Percentiles rank a stretch among this genome's conserved stretches.
phyloP scores from a whole-genome alignment of 257 asterid species.

The Fraxinus pennsylvanica region DNA sequence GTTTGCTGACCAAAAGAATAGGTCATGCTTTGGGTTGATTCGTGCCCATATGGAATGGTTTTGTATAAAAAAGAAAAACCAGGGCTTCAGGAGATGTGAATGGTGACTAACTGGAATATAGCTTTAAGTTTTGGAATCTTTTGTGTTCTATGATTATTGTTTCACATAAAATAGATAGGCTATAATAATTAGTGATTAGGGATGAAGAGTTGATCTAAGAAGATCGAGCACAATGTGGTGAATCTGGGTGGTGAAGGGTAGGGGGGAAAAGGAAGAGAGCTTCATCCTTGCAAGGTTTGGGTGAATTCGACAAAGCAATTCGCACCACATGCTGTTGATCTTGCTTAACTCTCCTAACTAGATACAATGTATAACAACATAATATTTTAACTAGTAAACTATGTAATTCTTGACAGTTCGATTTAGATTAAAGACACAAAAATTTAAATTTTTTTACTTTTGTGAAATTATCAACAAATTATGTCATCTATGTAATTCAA shows the following conservation, averaged over 20 bases:
- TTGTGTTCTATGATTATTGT: background rate
- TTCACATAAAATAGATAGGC: background rate
- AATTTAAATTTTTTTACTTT: background rate
- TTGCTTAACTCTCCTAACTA: background rate
- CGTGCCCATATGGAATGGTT: background rate
- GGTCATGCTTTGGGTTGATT: background rate
- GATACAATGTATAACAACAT: background rate
- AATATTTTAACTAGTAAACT: background rate
- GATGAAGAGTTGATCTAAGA: background rate
- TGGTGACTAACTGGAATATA: background rate
- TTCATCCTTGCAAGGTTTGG: background rate
- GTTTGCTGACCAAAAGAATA: background rate
- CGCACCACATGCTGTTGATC: background rate
- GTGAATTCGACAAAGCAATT: background rate
- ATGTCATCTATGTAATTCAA: background rate
- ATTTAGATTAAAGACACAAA: background rate
- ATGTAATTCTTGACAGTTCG: background rate
- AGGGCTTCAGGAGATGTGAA: background rate
- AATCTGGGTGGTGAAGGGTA: background rate
- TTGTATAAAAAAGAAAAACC: background rate
- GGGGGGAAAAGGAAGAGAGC: background rate
- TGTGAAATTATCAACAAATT: background rate
- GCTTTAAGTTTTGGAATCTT: background rate
- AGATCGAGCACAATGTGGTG: background rate
- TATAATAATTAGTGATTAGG: background rate